Base-by-base conservation (phyloP, 371 early-diverging fungal genomes). In the Lichtheimia hyalospora region DNA sequence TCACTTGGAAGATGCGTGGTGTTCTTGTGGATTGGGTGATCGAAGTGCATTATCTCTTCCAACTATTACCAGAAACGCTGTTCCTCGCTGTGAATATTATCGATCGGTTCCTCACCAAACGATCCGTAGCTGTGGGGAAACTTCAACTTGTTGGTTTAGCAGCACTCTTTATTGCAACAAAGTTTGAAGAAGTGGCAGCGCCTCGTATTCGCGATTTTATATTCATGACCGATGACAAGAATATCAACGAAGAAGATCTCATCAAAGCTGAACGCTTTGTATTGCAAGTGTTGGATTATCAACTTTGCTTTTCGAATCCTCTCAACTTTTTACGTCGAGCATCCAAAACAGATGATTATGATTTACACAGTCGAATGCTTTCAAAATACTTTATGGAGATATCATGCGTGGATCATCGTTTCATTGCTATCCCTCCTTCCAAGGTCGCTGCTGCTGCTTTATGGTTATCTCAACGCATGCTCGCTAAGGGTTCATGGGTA, bases 351-450 rank as follows among this genome's bases (percentile, higher is more conserved):
- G 96, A 95, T 61, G 69, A 84, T 51, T 93, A 94, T 70, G 92
- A 98, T 64, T 77, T 90, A 41, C 90, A 90, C 67, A 90, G 92
- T 18, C 87, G 99, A 51, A 93, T 92, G 6, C 71, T 99, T 14
- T 97, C 96, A 10, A 97, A 97, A 73, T 98, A 97, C 71, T 84
- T 99, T 57, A 88, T 99, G 89, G 99, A 99, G 79, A 82, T 97
- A 5, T 83, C 94, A 14, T 79, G 94, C 13, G 69, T 99, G 20
- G 96, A 98, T 72, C 87, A 96, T 61, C 75, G 82, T 16, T 93
- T 97, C 63, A 71, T 97, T 48, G 61, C 61, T 28, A 86, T 75
- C 24, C 73, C 86, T 14, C 94, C 97, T 0, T 95, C 94, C 20
- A 67, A 84, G 57, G 72, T 94, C 25, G 95, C 99, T 3, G 94